phyloP scores from a whole-genome alignment of 1,284 basidiomycete genomes.

The Apiotrichum veenhuisii region DNA sequence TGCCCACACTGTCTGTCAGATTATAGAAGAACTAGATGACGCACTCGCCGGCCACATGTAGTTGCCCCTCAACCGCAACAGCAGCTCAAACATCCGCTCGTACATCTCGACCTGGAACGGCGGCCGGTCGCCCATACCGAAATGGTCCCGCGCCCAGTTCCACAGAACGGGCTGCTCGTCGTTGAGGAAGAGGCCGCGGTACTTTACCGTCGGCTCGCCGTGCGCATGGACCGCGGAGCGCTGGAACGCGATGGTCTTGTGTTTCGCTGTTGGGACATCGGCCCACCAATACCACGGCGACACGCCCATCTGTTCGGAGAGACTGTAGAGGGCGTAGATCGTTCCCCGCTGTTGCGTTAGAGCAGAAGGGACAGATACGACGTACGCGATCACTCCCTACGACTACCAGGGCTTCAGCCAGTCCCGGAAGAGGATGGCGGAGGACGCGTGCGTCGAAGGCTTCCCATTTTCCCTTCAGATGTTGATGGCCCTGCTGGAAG shows the following conservation, averaged over 20 bases:
- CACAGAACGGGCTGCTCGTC: conserved; percentile 63
- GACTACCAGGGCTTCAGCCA: conserved; percentile 59
- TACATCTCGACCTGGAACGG: conserved; percentile 56
- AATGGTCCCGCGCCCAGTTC: conserved; percentile 58
- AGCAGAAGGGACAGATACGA: conserved; percentile 52
- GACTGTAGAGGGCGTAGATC: conserved; percentile 64
- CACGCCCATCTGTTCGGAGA: conserved; percentile 64
- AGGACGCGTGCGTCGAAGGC: conserved; percentile 57
- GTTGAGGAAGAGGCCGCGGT: conserved; percentile 60
- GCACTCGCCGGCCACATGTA: conserved; percentile 57
- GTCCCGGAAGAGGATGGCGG: conserved; percentile 57
- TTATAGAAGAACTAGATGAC: neutral
- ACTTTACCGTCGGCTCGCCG: conserved; percentile 65
- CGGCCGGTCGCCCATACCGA: conserved; percentile 60
- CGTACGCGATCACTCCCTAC: too few species aligned
- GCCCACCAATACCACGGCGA: conserved; percentile 54
- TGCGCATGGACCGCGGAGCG: conserved; percentile 57
- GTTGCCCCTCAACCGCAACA: conserved; percentile 65
- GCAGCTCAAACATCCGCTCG: conserved; percentile 57
- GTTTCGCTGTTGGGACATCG: conserved; percentile 59
- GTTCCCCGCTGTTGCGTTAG: conserved; percentile 41
- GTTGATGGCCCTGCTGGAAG: too few species aligned
- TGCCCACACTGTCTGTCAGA: conserved; percentile 27
- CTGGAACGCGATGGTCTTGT: conserved; percentile 55
- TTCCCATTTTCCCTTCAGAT: conserved; percentile 58